Conservation (phyloP, 257 asterid species). For the Solanum chmielewskii region DNA sequence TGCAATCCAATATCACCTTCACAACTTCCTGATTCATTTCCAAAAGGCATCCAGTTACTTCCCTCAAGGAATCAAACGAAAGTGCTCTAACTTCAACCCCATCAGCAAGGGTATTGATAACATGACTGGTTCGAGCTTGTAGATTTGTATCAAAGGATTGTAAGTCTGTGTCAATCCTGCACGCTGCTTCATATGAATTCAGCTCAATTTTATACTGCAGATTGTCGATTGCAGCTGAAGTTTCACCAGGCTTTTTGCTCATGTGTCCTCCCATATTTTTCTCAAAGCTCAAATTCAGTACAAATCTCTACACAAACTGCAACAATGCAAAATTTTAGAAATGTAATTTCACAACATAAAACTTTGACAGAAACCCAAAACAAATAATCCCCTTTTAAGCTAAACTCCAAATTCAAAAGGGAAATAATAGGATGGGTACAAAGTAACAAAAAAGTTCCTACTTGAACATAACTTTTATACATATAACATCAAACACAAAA, state of each 20-base stretch:
- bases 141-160: conserved; percentile 59
- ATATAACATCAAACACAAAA: not conserved
- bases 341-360: not conserved
- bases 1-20: conserved; percentile 78
- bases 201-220: conserved; percentile 43
- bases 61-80: conserved; percentile 73
- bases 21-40: conserved; percentile 92
- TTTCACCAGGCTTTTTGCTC: conserved; percentile 74
- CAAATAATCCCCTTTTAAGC: not conserved
- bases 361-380: not conserved
- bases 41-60: conserved; percentile 68
- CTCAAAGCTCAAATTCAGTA: conserved; percentile 1
- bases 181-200: conserved; percentile 68
- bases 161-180: conserved; percentile 54
- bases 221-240: conserved; percentile 42
- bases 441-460: not conserved
- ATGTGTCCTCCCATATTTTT: conserved; percentile 68
- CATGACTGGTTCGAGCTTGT: conserved; percentile 53
- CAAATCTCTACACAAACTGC: not conserved
- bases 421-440: not conserved
- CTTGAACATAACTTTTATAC: not conserved
- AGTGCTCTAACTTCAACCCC: conserved; percentile 85
- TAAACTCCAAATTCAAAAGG: not conserved
- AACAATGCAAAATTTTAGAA: not conserved
- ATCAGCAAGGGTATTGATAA: conserved; percentile 55